These are phyloP conservation scores for Trypanosomatidae sp. DNA, from an alignment of 208 protist genomes.

Conservation along the genomic window DNA sequence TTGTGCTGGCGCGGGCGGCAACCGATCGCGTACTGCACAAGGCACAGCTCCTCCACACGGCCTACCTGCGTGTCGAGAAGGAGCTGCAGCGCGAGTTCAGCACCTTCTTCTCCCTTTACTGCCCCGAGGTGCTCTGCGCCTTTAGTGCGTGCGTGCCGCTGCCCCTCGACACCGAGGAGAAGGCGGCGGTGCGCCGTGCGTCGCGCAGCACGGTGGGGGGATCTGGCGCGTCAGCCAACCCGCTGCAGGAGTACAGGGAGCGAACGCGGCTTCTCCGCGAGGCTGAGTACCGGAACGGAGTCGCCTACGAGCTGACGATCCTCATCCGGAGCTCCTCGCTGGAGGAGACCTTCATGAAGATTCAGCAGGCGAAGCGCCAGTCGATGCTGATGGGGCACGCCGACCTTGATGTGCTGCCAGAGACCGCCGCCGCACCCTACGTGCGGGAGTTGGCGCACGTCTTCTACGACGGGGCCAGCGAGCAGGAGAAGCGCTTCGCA, in stretches of 20 bases:
- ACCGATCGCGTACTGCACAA: conserved; percentile 75
- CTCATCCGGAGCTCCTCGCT: conserved; percentile 70
- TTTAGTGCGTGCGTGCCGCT: conserved; percentile 70
- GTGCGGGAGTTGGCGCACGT: conserved; percentile 56
- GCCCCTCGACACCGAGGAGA: conserved; percentile 32
- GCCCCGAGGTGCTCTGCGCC: conserved; percentile 63
- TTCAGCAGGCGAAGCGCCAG: conserved; percentile 60
- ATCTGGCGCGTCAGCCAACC: conserved; percentile 11
- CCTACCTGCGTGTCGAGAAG: conserved; percentile 71
- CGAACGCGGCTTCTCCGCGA: conserved; percentile 48
- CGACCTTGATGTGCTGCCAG: conserved; percentile 74
- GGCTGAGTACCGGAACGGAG: conserved; percentile 45
- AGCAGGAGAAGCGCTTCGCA: conserved; percentile 7
- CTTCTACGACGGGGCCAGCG: conserved; percentile 55
- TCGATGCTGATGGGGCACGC: conserved; percentile 80
- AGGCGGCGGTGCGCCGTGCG: conserved; percentile 22
- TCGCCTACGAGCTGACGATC: conserved; percentile 66
- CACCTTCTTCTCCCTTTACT: conserved; percentile 55
- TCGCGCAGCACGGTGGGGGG: not conserved
- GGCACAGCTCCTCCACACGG: conserved; percentile 66
- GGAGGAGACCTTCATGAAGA: conserved; percentile 41
- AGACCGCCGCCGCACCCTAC: conserved; percentile 51
- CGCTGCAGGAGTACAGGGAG: conserved; percentile 40
- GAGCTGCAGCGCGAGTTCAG: conserved; percentile 81
- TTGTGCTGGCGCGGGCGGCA: conserved; percentile 81